Conservation (phyloP, 1,284 basidiomycete species). For the Bjerkandera adusta region DNA sequence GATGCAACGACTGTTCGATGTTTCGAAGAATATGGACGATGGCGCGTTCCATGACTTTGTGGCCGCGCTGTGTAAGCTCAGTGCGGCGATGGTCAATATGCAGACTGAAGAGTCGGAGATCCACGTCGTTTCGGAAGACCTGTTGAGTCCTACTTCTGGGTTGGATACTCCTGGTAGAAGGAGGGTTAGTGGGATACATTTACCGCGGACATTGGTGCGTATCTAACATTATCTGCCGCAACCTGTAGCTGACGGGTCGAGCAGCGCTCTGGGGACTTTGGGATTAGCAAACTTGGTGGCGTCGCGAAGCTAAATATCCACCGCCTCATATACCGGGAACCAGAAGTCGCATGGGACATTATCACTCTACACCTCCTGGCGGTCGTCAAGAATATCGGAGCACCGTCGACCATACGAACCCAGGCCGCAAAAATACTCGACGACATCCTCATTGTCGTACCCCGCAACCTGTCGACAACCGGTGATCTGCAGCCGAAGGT, state of each 20-base stretch:
- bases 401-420: conserved; percentile 78
- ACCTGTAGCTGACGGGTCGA: neutral
- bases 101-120: conserved; percentile 46
- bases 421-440: conserved; percentile 88
- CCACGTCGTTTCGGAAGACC: too few species aligned
- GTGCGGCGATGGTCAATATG: conserved; percentile 88
- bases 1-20: conserved; percentile 83
- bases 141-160: too few species aligned
- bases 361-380: conserved; percentile 78
- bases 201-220: conserved; percentile 58
- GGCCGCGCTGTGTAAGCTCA: conserved; percentile 80
- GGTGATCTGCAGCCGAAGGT: conserved; percentile 66
- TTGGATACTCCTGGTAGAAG: conserved; percentile 57
- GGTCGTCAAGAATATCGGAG: conserved; percentile 63
- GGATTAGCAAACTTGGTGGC: conserved; percentile 79
- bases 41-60: conserved; percentile 81
- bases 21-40: conserved; percentile 82
- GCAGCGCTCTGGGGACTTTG: conserved; percentile 81
- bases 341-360: conserved; percentile 84
- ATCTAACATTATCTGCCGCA: neutral
- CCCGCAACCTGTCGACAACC: conserved; percentile 61
- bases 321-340: conserved; percentile 77
- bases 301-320: conserved; percentile 83
- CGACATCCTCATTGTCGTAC: conserved; percentile 72
- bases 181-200: conserved; percentile 81